Percentiles rank a stretch among this genome's conserved stretches.
Conservation (phyloP, 208 protist genomes). For the Phytomonas sp. region DNA sequence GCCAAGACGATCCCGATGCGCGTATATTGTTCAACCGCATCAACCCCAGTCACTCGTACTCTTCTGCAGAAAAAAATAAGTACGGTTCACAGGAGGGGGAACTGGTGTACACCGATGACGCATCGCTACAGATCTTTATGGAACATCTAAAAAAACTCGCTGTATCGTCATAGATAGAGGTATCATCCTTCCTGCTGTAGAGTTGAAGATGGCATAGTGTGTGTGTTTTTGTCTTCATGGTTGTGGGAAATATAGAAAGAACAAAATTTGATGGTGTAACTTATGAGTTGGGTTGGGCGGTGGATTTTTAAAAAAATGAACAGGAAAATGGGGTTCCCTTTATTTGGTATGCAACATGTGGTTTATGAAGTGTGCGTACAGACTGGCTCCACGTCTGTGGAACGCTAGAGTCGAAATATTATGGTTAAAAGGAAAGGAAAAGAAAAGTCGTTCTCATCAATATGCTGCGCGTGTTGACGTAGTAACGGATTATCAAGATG, state of each 20-base stretch:
- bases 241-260: neutral
- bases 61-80: slow-evolving; percentile 26
- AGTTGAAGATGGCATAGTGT: neutral
- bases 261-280: neutral
- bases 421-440: neutral
- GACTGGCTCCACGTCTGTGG: neutral
- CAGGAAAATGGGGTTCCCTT: neutral
- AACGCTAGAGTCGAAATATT: neutral
- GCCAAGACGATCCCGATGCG: slow-evolving; percentile 92
- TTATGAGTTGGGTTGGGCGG: neutral
- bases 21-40: slow-evolving; percentile 97
- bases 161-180: slow-evolving; percentile 56
- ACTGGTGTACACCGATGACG: slow-evolving; percentile 97
- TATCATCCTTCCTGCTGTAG: neutral
- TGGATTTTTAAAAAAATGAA: neutral
- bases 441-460: neutral
- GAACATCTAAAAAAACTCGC: slow-evolving; percentile 96
- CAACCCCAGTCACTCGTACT: slow-evolving; percentile 96
- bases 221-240: slow-evolving; percentile 2
- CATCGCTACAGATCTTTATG: slow-evolving; percentile 95
- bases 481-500: neutral
- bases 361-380: neutral
- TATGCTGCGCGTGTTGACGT: neutral
- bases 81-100: slow-evolving; percentile 73
- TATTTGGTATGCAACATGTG: neutral